Base-by-base conservation (phyloP, 2,329 filamentous ascomycete species). In the Pyricularia sp. region DNA sequence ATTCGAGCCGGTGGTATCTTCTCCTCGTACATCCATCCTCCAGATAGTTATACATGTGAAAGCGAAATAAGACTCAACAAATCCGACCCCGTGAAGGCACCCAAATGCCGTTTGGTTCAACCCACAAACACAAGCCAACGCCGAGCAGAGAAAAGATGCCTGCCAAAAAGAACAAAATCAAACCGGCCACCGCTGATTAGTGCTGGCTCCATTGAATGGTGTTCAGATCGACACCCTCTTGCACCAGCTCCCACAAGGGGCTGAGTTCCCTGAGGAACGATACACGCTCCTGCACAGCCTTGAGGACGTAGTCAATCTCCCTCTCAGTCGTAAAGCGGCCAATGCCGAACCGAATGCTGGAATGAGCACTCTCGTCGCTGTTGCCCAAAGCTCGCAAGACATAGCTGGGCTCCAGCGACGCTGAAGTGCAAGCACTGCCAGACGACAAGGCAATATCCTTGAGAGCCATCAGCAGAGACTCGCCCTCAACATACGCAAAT, bases 171-270 rank as follows among this genome's bases (percentile, higher is more conserved):
- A 9, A 57, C 10, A 2, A 16, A 44, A 44, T 13, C 22, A 26
- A 24, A 40, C n/a, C 24, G 26, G 61, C 24, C 28, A 26, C 2
- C 19, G 35, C 24, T 26, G 33, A 62, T n/a, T 81, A 97, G 77
- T 99, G 94, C 80, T 97, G 93, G 74, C 90, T 96, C 94, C 94
- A 99, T 78, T 99, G 88, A 72, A 99, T 99, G 59, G 91, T 96
- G 77, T 96, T 90, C 70, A 99, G 79, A 73, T 96, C 94, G 68
- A 99, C 85, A 19, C 94, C 94, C 76, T 99, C 94, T 78, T 99
- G 94, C 13, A 99, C 94, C 69, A 99, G 79, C 78, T 99, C 94
- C 94, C 94, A 99, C 65, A 99, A 79, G 53, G 94, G 94, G 74
- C 93, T 97, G 69, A 99, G 81, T 79, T 99, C 94, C 71, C 94